Evolutionary conservation across 345 rosid genomes (phyloP), one percentile per base, ranked within the genome.

Genomic region (Camelina neglecta): DNA sequence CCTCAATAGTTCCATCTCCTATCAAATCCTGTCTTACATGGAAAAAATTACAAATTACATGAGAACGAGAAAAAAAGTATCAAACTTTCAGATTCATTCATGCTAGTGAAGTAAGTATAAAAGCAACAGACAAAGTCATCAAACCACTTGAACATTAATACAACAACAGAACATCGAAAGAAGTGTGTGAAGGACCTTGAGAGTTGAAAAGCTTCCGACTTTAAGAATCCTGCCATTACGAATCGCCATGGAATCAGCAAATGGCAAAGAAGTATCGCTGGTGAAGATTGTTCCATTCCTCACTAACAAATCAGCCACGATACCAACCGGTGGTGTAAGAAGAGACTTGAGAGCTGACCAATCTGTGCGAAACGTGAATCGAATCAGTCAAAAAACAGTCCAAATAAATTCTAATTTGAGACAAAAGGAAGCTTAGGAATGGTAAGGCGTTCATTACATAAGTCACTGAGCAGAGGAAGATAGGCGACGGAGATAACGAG

Each of bases 231-330:
- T 86, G 57, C 92, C 93, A 51, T 85, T 79, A 35, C 78, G 82
- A 60, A 94, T 75, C 44, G 97, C 97, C 87, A 94, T 85, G 76
- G 93, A 87, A 76, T 89, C 96, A 1, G 90, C 90, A 62, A 88
- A 90, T 9, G 84, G 91, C 59, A 82, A 69, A 58, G 92, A 83
- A 12, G 31, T 69, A 36, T 91, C 93, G 69, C 93, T 85, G 13
- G 98, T 94, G 85, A 88, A 91, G 72, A 91, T 85, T 35, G 87
- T 67, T 65, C 88, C 98, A 82, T 92, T 91, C n/a, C 47, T 87
- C 60, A 86, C 78, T 4, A 94, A 11, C 74, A 91, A 82, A 75
- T 92, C 98, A 39, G 93, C 96, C 8, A 67, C 75, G 5, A 53
- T 7, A 36, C 75, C 68, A 26, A 79, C 74, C 38, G 82, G 80